A percentile compares a stretch with the other conserved stretches of the same genome.
Conservation (phyloP, 108 stramenopile genomes). For the Aurantiochytrium sp. region DNA sequence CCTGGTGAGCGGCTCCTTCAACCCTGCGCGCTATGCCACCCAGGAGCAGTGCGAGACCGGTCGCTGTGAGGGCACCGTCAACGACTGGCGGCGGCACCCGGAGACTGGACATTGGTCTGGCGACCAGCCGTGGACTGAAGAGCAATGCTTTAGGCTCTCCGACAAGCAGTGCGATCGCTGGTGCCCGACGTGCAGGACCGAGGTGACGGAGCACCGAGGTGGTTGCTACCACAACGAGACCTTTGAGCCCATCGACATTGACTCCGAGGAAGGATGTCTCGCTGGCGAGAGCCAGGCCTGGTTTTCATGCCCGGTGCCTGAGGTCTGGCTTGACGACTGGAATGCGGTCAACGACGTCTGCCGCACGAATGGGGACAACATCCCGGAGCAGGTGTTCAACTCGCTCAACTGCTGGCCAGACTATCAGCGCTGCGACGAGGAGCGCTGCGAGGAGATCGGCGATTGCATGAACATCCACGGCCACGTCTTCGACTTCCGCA, state of each 20-base stretch:
- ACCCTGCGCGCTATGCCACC: not conserved
- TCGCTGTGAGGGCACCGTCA: not conserved
- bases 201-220: not conserved
- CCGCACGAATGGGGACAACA: not conserved
- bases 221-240: not conserved
- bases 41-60: not conserved
- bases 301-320: not conserved
- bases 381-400: not conserved
- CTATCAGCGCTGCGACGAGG: not conserved
- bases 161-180: not conserved
- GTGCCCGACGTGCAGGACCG: not conserved
- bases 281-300: not conserved
- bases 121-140: not conserved
- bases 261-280: not conserved
- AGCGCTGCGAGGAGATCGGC: not conserved
- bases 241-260: not conserved
- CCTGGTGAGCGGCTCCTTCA: not conserved
- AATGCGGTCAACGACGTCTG: not conserved
- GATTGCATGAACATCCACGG: not conserved
- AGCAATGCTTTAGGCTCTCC: not conserved
- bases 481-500: not conserved
- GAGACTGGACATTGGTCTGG: not conserved
- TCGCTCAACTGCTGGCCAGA: not conserved
- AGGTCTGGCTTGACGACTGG: not conserved
- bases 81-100: not conserved